phyloP scores from a whole-genome alignment of 179 eudicot species.

The Amaranthus tricolor region DNA sequence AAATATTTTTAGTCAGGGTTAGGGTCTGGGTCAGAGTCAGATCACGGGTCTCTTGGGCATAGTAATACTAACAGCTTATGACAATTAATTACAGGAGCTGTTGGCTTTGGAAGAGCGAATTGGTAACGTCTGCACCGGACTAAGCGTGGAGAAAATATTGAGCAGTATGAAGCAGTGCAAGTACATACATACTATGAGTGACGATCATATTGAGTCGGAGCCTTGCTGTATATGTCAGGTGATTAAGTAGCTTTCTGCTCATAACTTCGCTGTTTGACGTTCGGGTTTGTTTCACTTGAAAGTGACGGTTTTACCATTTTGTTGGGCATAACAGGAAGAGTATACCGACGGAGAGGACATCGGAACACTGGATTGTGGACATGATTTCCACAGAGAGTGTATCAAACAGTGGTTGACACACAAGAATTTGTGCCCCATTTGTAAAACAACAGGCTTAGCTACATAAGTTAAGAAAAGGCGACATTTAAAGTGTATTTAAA shows the following conservation, averaged over 20 bases:
- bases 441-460: slow-evolving; percentile 68
- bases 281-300: background rate
- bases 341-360: slow-evolving; percentile 70
- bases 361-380: slow-evolving; percentile 77
- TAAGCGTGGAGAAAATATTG: slow-evolving; percentile 59
- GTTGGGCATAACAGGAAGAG: slow-evolving; percentile 49
- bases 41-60: background rate
- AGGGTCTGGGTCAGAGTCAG: background rate
- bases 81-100: slow-evolving; percentile 49
- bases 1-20: background rate
- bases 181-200: slow-evolving; percentile 33
- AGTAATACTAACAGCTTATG: slow-evolving; percentile 1
- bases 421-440: slow-evolving; percentile 89
- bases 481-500: slow-evolving; percentile 4
- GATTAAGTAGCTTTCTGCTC: slow-evolving; percentile 1
- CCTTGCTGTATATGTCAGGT: slow-evolving; percentile 96
- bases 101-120: slow-evolving; percentile 93
- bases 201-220: slow-evolving; percentile 47
- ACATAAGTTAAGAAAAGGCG: slow-evolving; percentile 21
- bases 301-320: background rate
- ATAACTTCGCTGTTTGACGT: background rate
- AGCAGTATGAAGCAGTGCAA: slow-evolving; percentile 52
- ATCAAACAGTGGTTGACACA: slow-evolving; percentile 83
- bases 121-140: slow-evolving; percentile 80
- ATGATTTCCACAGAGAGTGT: slow-evolving; percentile 65